Conservation (phyloP, 768 basidiomycete genomes). For the Boletus edulis region DNA sequence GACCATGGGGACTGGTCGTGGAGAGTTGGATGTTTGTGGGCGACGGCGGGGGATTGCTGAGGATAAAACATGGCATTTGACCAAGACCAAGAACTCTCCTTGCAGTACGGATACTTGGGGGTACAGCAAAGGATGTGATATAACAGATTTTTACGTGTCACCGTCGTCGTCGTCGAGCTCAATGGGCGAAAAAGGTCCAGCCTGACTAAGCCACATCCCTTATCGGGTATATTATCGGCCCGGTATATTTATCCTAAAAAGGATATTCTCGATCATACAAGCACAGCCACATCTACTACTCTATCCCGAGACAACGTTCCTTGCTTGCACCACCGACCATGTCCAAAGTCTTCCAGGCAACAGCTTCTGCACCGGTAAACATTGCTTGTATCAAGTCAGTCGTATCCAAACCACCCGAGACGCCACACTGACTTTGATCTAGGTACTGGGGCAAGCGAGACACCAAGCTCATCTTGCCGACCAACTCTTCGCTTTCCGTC, state of each 20-base stretch:
- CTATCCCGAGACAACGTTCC: conserved; percentile 13
- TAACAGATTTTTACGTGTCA: conserved; percentile 15
- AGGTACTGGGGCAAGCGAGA: conserved; percentile 99
- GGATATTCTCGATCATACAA: conserved; percentile 8
- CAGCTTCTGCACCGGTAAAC: conserved; percentile 91
- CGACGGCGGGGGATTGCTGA: conserved; percentile 79
- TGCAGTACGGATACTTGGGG: conserved; percentile 1
- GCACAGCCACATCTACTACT: conserved; percentile 21
- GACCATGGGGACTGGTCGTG: conserved; percentile 77
- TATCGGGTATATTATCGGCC: conserved; percentile 17
- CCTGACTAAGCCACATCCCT: conserved; percentile 15
- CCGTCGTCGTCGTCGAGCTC: conserved; percentile 16
- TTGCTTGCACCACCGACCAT: conserved; percentile 34
- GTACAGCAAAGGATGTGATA: background rate
- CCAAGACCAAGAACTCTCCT: conserved; percentile 6
- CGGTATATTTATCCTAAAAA: conserved; percentile 6
- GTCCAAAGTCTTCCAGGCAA: conserved; percentile 71
- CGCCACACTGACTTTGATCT: conserved; percentile 9
- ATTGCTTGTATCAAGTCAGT: conserved; percentile 96
- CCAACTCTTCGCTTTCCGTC: conserved; percentile 97
- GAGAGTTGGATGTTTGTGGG: conserved; percentile 71
- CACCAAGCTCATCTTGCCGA: conserved; percentile 91
- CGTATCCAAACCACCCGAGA: background rate
- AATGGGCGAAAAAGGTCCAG: conserved; percentile 4
- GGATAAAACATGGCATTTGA: conserved; percentile 77